Percentiles rank a stretch among this genome's conserved stretches.
Conservation (phyloP, 192 early-diverging fungal genomes). For the Gonapodya sp. region DNA sequence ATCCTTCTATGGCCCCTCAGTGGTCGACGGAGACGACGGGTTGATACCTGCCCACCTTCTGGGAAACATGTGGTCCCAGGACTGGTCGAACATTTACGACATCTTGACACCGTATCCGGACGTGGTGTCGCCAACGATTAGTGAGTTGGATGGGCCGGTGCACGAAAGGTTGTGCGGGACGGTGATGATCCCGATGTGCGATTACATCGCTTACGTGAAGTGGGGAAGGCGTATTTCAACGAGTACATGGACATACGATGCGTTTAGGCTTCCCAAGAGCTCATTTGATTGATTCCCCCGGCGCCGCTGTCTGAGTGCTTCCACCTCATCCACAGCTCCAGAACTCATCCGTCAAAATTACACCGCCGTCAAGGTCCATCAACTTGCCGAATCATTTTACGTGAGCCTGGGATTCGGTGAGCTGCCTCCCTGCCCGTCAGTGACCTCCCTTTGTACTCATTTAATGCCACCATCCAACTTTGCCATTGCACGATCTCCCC, state of each 20-base stretch:
- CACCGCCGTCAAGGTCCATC: slow-evolving; percentile 19
- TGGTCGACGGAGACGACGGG: slow-evolving; percentile 11
- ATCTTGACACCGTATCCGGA: slow-evolving; percentile 21
- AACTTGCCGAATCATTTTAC: slow-evolving; percentile 25
- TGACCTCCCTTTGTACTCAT: not conserved
- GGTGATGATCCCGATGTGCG: no score
- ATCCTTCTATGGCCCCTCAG: slow-evolving; percentile 13
- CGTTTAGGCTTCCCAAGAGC: no score
- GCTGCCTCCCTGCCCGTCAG: not conserved
- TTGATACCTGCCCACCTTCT: slow-evolving; percentile 23
- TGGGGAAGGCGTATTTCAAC: no score
- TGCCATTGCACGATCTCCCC: no score
- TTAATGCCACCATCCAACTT: slow-evolving; percentile 2
- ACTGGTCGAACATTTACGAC: slow-evolving; percentile 20
- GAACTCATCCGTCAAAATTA: slow-evolving; percentile 16
- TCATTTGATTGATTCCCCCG: no score
- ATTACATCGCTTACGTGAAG: no score
- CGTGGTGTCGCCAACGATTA: not conserved
- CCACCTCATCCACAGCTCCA: slow-evolving; percentile 11
- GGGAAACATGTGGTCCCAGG: slow-evolving; percentile 29
- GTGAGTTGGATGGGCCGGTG: no score
- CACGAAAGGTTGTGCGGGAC: no score
- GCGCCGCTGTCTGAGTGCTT: no score
- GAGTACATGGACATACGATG: no score
- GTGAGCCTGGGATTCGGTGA: slow-evolving; percentile 16